phyloP scores from a whole-genome alignment of 805 yeast species.

The Suhomyces sp. region DNA sequence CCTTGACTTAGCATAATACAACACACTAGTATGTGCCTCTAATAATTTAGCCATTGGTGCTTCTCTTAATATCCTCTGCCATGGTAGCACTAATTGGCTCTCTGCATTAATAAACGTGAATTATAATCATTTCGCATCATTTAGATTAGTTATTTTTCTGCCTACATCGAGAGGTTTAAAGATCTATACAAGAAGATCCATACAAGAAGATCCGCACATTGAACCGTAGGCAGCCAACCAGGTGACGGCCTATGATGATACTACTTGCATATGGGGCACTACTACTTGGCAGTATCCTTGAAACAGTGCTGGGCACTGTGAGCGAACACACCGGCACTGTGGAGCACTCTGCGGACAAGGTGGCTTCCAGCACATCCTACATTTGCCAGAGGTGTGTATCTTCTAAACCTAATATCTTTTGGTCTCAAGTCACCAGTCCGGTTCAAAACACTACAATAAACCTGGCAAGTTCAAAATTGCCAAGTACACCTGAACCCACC shows the following conservation, averaged over 20 bases:
- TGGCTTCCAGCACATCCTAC: background rate
- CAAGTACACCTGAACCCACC: background rate
- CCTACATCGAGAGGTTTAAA: background rate
- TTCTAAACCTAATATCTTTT: background rate
- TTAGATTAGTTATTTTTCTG: background rate
- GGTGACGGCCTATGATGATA: background rate
- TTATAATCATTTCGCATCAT: background rate
- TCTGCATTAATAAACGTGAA: background rate
- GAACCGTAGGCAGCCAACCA: background rate
- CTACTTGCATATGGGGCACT: background rate
- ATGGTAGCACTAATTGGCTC: background rate
- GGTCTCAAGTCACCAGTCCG: background rate
- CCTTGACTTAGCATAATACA: background rate
- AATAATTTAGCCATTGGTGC: background rate
- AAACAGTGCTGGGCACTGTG: background rate
- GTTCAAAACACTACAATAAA: background rate
- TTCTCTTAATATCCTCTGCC: background rate
- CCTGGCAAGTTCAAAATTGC: background rate
- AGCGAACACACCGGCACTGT: background rate
- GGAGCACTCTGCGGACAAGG: background rate
- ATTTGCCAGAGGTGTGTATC: background rate
- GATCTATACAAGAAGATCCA: background rate
- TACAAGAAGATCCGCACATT: background rate
- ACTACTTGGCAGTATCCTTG: background rate
- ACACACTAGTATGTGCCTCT: background rate